Conservation (phyloP, 2,329 filamentous ascomycete species). For the Claviceps digitariae region DNA sequence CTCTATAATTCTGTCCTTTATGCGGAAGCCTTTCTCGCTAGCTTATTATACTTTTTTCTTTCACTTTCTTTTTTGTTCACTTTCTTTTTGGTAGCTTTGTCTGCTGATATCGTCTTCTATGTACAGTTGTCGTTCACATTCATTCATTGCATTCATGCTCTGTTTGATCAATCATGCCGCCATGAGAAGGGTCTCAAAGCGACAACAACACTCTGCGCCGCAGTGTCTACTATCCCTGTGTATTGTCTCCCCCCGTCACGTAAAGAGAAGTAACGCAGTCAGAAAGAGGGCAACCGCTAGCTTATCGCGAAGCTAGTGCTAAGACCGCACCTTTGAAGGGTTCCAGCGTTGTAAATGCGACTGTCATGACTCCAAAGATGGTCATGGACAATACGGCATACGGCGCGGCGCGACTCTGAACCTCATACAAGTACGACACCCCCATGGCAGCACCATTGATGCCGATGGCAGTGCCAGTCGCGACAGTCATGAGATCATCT, state of each 20-base stretch:
- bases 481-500: constrained; percentile 26
- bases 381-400: constrained; percentile 46
- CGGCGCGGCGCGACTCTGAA: constrained; percentile 36
- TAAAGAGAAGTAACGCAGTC: background rate
- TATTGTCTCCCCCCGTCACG: background rate
- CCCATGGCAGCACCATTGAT: constrained; percentile 49
- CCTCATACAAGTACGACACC: constrained; percentile 42
- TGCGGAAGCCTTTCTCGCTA: background rate
- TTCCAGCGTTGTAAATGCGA: constrained; percentile 36
- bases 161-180: background rate
- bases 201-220: too few species aligned
- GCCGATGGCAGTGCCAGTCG: constrained; percentile 38
- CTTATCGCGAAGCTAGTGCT: constrained; percentile 13
- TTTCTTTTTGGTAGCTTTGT: background rate
- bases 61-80: too few species aligned
- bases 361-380: constrained; percentile 41
- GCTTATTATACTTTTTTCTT: background rate
- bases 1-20: background rate
- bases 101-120: background rate
- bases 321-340: constrained; percentile 28
- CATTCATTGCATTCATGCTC: background rate
- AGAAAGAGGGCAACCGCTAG: background rate
- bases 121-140: background rate
- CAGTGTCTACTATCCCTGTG: background rate
- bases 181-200: background rate